A percentile compares a stretch with the other conserved stretches of the same genome.
Evolutionary conservation across 768 basidiomycete genomes (phyloP).

Genomic region (Suillus americanus): DNA sequence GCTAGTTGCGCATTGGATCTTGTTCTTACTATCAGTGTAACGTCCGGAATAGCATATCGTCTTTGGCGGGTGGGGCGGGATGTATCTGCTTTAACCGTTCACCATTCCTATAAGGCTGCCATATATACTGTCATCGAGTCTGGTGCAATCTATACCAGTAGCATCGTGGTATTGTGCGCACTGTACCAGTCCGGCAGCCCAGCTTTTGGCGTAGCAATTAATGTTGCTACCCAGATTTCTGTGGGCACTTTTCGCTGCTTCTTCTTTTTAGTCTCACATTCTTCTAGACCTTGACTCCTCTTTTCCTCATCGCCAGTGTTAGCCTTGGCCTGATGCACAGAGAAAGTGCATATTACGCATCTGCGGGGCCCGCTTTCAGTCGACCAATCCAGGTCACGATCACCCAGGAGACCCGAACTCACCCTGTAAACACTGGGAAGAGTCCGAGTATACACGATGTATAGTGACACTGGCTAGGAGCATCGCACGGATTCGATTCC

Average conservation of each 20-base stretch:
- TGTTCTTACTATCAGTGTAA: constrained; percentile 11
- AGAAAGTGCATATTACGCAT: not conserved
- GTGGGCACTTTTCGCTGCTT: constrained; percentile 2
- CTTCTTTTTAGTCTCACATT: not conserved
- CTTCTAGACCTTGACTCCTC: constrained; percentile 13
- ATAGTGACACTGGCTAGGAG: not conserved
- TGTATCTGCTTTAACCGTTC: not conserved
- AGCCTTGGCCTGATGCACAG: constrained; percentile 9
- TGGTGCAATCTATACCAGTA: constrained; percentile 15
- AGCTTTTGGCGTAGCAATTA: not conserved
- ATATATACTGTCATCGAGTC: constrained; percentile 19
- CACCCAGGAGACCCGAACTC: not conserved
- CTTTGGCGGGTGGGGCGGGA: constrained; percentile 13
- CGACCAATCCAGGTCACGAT: not conserved
- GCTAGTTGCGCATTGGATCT: constrained; percentile 13
- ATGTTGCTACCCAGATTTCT: constrained; percentile 13
- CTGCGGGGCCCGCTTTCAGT: not conserved
- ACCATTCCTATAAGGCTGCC: constrained; percentile 9
- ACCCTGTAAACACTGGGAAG: not conserved
- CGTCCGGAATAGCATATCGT: constrained; percentile 14
- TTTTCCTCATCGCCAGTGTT: constrained; percentile 17
- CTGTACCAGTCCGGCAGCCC: constrained; percentile 7
- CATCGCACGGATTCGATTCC: not conserved
- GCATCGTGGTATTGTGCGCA: constrained; percentile 14
- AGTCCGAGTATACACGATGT: not conserved